These are phyloP conservation scores for Heterobasidion occidentale DNA, from an alignment of 1,284 basidiomycete genomes.

Conservation along the genomic window DNA sequence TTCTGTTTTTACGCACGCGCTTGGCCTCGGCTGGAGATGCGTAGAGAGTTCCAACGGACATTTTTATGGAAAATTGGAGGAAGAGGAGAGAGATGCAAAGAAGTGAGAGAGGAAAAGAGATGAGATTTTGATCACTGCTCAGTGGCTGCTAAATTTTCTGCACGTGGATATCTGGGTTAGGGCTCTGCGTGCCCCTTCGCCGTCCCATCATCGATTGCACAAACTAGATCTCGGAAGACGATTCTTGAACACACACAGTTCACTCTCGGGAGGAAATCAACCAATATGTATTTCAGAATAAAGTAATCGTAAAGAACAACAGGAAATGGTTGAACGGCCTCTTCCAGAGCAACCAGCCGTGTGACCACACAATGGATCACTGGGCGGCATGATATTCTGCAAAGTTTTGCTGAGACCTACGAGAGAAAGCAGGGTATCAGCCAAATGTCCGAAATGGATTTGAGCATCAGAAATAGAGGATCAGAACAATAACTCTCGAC, in stretches of 20 bases:
- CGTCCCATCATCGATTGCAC: not conserved
- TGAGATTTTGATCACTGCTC: conserved; percentile 6
- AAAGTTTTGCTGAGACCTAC: too few species aligned
- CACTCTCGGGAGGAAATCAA: not conserved
- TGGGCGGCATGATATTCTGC: too few species aligned
- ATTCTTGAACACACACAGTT: not conserved
- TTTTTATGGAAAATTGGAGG: conserved; percentile 1
- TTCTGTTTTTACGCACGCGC: conserved; percentile 9
- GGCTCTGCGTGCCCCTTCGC: conserved; percentile 3
- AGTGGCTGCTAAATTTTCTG: conserved; percentile 1
- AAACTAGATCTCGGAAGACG: not conserved
- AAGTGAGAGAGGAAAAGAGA: conserved; percentile 1
- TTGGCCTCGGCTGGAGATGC: conserved; percentile 9
- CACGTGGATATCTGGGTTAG: conserved; percentile 5
- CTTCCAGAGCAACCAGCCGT: too few species aligned
- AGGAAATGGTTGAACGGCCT: too few species aligned
- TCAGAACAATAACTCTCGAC: conserved; percentile 10
- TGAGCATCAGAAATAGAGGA: not conserved
- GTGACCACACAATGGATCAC: too few species aligned
- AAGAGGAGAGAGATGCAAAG: not conserved
- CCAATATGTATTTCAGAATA: not conserved
- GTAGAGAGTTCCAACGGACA: conserved; percentile 9
- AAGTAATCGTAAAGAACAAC: too few species aligned
- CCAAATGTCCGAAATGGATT: too few species aligned
- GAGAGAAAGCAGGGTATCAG: too few species aligned